Conservation (phyloP, 2,329 filamentous ascomycete species). For the Didymella pomorum region DNA sequence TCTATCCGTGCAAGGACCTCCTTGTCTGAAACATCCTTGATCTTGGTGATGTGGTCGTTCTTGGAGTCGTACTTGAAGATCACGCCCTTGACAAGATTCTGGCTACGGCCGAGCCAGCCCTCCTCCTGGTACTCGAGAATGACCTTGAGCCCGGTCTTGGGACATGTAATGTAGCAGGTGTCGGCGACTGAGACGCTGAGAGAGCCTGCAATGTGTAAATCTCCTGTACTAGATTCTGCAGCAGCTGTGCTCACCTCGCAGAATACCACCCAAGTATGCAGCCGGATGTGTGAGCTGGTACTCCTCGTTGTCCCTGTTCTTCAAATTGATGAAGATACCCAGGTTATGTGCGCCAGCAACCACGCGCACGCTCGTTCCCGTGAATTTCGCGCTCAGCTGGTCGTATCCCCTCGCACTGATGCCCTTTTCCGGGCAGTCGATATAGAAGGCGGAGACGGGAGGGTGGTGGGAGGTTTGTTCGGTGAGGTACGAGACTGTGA, state of each 20-base stretch:
- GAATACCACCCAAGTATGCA: constrained; percentile 87
- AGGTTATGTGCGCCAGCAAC: constrained; percentile 91
- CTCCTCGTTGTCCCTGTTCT: constrained; percentile 82
- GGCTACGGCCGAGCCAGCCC: constrained; percentile 89
- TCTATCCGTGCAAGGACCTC: constrained; percentile 84
- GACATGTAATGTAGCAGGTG: constrained; percentile 84
- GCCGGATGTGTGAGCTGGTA: constrained; percentile 95
- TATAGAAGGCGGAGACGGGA: constrained; percentile 93
- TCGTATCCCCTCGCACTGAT: constrained; percentile 90
- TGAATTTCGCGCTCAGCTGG: constrained; percentile 97
- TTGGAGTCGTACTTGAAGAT: constrained; percentile 90
- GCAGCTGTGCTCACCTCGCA: constrained; percentile 64
- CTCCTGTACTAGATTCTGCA: background rate
- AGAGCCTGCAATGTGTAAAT: constrained; percentile 59
- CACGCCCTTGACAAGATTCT: constrained; percentile 90
- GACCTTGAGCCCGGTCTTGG: constrained; percentile 88
- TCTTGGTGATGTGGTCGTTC: constrained; percentile 78
- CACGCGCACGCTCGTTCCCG: constrained; percentile 91
- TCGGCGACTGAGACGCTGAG: constrained; percentile 91
- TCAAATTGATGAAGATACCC: constrained; percentile 91
- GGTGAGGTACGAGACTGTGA: constrained; percentile 91
- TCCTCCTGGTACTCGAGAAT: constrained; percentile 95
- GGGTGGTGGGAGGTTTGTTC: constrained; percentile 99
- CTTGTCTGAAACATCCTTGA: constrained; percentile 86
- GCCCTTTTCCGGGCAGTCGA: constrained; percentile 90